Evolutionary conservation across 768 basidiomycete genomes (phyloP).

Genomic region (Boletus huronensis): DNA sequence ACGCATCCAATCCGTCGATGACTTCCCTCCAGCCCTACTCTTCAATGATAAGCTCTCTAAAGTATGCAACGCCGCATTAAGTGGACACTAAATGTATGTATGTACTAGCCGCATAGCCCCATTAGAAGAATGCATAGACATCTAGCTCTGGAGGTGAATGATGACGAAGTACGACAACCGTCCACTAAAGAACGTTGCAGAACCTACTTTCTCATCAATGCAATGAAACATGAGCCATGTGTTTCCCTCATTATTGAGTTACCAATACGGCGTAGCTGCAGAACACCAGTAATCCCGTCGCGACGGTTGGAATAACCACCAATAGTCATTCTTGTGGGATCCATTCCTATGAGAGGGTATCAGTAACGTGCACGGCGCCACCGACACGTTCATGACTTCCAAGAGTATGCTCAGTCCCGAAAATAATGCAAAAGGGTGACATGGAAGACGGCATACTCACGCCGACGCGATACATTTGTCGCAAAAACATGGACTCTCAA

Average conservation of each 20-base stretch:
- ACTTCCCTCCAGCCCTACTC: background rate
- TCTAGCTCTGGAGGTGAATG: background rate
- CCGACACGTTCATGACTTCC: background rate
- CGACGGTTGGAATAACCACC: background rate
- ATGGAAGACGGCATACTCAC: background rate
- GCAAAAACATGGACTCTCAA: background rate
- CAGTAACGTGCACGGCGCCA: background rate
- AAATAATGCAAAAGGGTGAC: background rate
- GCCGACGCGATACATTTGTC: no score
- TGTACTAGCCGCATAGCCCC: background rate
- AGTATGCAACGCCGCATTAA: background rate
- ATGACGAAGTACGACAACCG: background rate
- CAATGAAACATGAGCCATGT: background rate
- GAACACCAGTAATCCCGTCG: background rate
- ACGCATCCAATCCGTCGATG: background rate
- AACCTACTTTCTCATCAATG: background rate
- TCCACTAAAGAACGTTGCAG: background rate
- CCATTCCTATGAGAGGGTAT: background rate
- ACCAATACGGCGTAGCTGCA: background rate
- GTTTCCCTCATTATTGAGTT: background rate
- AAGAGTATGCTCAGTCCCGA: background rate
- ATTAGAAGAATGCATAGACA: background rate
- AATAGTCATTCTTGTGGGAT: background rate
- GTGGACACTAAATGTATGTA: background rate
- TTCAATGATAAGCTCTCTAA: background rate